Conservation (phyloP, 139 green algal genomes). For the Auxenochlorella pyrenoidosa region DNA sequence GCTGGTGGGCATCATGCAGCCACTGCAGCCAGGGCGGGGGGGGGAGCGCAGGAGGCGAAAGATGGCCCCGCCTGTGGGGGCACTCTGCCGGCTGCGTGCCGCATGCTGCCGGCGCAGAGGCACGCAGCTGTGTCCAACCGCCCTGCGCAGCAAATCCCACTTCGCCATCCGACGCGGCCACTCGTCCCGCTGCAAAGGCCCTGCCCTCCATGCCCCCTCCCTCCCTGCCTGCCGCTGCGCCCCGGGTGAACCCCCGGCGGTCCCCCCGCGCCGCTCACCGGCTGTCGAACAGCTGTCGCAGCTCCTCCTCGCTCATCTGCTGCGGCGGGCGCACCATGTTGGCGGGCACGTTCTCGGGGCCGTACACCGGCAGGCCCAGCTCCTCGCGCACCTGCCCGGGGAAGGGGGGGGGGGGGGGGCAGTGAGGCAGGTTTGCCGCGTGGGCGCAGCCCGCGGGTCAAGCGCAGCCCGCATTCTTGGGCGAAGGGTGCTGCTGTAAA, state of each 20-base stretch:
- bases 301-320: constrained; percentile 8
- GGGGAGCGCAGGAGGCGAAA: not conserved
- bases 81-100: no score
- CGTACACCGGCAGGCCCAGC: constrained; percentile 29
- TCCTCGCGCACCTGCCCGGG: constrained; percentile 4
- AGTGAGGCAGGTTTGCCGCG: not conserved
- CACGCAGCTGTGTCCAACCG: not conserved
- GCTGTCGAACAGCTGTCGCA: constrained; percentile 20
- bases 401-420: not conserved
- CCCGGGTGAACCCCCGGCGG: no score
- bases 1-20: not conserved
- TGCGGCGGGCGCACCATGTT: constrained; percentile 5
- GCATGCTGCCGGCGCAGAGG: no score
- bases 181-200: no score
- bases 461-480: not conserved
- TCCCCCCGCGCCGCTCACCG: not conserved
- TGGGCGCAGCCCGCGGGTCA: no score
- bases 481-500: not conserved
- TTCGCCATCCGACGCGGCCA: no score
- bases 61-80: no score
- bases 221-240: no score
- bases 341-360: constrained; percentile 7
- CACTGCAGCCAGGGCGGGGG: not conserved
- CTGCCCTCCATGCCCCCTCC: no score
- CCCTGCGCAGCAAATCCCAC: not conserved